phyloP scores from a whole-genome alignment of 2,329 filamentous ascomycete genomes.

The Ophiostoma quercus region DNA sequence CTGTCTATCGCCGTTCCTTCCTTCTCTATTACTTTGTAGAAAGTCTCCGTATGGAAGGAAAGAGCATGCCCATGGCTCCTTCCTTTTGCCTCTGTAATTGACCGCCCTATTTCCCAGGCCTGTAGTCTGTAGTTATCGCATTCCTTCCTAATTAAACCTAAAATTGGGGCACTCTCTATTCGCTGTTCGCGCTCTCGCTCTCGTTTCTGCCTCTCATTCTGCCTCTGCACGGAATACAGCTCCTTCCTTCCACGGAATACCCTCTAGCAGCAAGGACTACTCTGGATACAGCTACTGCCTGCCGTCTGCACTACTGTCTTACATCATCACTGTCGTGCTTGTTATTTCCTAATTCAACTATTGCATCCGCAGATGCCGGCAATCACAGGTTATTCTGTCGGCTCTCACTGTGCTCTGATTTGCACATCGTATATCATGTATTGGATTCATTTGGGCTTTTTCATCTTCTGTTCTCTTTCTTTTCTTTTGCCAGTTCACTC shows the following conservation, averaged over 20 bases:
- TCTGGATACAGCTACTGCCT: neutral
- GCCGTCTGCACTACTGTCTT: neutral
- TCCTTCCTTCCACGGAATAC: neutral
- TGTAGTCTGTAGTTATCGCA: neutral
- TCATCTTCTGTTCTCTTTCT: neutral
- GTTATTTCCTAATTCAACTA: neutral
- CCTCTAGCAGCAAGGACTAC: neutral
- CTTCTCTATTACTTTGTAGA: neutral
- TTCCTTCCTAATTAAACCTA: conserved; percentile 8
- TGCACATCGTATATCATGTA: neutral
- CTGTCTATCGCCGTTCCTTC: neutral
- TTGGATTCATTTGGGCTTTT: neutral
- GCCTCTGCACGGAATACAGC: neutral
- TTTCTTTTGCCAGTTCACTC: neutral
- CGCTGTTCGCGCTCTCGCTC: conserved; percentile 13
- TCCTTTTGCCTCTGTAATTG: neutral
- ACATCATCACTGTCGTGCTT: conserved; percentile 15
- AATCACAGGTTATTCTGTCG: neutral
- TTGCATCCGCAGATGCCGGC: conserved; percentile 9
- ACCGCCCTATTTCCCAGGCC: neutral
- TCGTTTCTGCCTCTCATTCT: neutral
- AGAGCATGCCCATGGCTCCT: neutral
- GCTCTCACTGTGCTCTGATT: too few relatives aligned
- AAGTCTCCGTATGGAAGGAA: neutral
- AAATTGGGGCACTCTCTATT: neutral